Evolutionary conservation across 2,329 filamentous ascomycete species (phyloP), one percentile per base, ranked within the genome.

Genomic region (Bimuria novae-zelandiae): DNA sequence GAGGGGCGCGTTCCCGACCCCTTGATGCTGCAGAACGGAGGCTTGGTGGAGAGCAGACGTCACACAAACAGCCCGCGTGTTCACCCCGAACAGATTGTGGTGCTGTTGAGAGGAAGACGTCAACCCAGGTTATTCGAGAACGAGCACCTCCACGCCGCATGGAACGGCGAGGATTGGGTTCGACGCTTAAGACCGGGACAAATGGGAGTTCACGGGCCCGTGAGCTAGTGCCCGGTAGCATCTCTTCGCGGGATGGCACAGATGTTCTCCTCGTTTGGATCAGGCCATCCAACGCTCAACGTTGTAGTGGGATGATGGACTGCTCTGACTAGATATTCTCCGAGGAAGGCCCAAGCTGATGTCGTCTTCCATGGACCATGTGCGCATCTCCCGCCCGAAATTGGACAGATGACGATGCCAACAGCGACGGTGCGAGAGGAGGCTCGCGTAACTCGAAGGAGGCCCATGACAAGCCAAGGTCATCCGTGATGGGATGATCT

Each of bases 1-100:
- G 60, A 61, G 54, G 54, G 64, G 64, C 62, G 60, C 60, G 64
- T 60, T 57, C 52, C 51, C 47, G 55, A 54, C 62, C 68, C 68
- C 66, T 72, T 65, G 67, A 52, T 59, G 60, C 64, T 69, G 69
- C 56, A 64, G 59, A 30, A 30, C n/a, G 47, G 30, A 51, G 42
- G 60, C 56, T 45, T 14, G 21, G 62, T 58, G 64, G 56, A 63
- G 54, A 60, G 29, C 57, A 19, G 49, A 46, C 7, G 66, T 71
- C 50, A 55, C 64, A 70, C 64, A 41, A 51, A 52, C 52, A 55
- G 62, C 40, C 50, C 51, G 56, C 57, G 54, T 57, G 39, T 55
- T 45, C 56, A 52, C 62, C 49, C 59, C 61, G 53, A 56, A 57
- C 49, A 44, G 32, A 44, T 51, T 27, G 25, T 27, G 25, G 25